Evolutionary conservation across 371 early-diverging fungal genomes (phyloP).

Genomic region (Mortierella sp.): DNA sequence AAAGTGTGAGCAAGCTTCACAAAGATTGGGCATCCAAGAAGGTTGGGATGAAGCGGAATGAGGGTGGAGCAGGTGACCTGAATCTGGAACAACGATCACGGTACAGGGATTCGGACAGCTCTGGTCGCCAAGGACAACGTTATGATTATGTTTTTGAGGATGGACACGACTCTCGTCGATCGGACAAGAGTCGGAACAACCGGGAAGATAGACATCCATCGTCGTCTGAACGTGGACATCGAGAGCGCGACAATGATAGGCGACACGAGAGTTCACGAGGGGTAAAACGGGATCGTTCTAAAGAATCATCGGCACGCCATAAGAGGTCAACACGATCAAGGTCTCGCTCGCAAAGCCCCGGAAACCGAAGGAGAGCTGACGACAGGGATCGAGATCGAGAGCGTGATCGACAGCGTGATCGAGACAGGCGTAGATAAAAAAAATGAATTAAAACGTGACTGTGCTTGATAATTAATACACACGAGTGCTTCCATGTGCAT

Average conservation of each 20-base stretch:
- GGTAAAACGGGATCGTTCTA: conserved; percentile 7
- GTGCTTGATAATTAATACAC: neutral
- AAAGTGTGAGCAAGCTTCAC: conserved; percentile 92
- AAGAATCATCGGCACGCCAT: conserved; percentile 1
- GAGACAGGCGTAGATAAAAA: conserved; percentile 9
- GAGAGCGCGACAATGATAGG: conserved; percentile 25
- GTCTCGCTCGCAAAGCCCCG: conserved; percentile 30
- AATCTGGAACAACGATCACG: conserved; percentile 52
- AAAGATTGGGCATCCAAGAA: conserved; percentile 76
- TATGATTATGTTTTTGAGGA: conserved; percentile 55
- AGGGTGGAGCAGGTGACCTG: conserved; percentile 20
- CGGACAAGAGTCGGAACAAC: conserved; percentile 4
- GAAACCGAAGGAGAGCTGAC: conserved; percentile 15
- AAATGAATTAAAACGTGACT: neutral
- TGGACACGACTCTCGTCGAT: neutral
- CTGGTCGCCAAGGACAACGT: conserved; percentile 12
- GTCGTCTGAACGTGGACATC: conserved; percentile 7
- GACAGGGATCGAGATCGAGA: conserved; percentile 18
- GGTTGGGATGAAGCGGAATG: conserved; percentile 30
- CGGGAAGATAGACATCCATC: conserved; percentile 13
- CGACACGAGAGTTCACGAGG: conserved; percentile 13
- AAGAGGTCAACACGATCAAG: conserved; percentile 16
- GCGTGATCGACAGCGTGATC: conserved; percentile 16
- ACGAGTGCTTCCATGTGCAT: too few relatives aligned
- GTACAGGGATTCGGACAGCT: conserved; percentile 26